These are phyloP conservation scores for Ophiorrhiza pumila DNA, from an alignment of 257 asterid species.

Conservation along the genomic window DNA sequence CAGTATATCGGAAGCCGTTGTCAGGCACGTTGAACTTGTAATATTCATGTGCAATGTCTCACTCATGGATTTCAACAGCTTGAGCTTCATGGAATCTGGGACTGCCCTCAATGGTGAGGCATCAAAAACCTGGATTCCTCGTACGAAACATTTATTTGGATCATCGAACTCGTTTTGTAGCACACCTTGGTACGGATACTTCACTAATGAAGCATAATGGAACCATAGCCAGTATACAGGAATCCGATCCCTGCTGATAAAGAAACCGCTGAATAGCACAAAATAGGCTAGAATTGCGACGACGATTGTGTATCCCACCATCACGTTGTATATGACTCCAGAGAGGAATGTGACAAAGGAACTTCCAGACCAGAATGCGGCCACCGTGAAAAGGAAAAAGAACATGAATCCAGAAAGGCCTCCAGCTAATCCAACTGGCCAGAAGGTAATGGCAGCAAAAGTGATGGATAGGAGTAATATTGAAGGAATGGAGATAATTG, in stretches of 20 bases:
- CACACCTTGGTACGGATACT: slow-evolving; percentile 44
- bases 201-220: slow-evolving; percentile 37
- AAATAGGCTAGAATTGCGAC: slow-evolving; percentile 39
- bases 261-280: slow-evolving; percentile 39
- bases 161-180: slow-evolving; percentile 37
- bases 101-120: slow-evolving; percentile 28
- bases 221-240: slow-evolving; percentile 47
- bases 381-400: slow-evolving; percentile 33
- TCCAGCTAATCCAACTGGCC: slow-evolving; percentile 42
- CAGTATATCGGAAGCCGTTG: slow-evolving; percentile 34
- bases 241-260: slow-evolving; percentile 32
- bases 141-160: slow-evolving; percentile 31
- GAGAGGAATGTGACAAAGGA: slow-evolving; percentile 48
- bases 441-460: slow-evolving; percentile 31
- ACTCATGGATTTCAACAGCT: slow-evolving; percentile 34
- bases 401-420: slow-evolving; percentile 36
- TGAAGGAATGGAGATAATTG: slow-evolving; percentile 35
- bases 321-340: slow-evolving; percentile 35
- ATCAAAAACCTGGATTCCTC: slow-evolving; percentile 38
- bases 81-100: slow-evolving; percentile 30
- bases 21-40: slow-evolving; percentile 34
- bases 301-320: slow-evolving; percentile 40
- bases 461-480: slow-evolving; percentile 28
- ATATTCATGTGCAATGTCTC: slow-evolving; percentile 29
- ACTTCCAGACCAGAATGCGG: slow-evolving; percentile 43